phyloP scores from a whole-genome alignment of 2,329 filamentous ascomycete species.

The Dryadomyces quercus-mongolicae region DNA sequence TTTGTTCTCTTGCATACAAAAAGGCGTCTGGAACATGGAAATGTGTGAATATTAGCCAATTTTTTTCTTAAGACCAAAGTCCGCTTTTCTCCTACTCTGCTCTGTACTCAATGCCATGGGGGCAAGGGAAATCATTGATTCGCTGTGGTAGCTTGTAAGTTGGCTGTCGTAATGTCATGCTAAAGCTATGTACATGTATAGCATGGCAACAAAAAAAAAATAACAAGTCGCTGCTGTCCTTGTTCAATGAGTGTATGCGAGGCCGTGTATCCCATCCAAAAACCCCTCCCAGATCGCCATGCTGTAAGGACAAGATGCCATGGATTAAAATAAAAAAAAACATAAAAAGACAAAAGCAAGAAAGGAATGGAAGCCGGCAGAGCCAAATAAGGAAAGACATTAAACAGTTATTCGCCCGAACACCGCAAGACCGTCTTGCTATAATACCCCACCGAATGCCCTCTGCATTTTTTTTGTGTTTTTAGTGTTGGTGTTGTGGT shows the following conservation, averaged over 20 bases:
- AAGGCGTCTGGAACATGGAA: conserved; percentile 3
- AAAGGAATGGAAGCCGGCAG: background rate
- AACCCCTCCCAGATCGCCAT: background rate
- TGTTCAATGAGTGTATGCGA: conserved; percentile 1
- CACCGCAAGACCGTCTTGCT: background rate
- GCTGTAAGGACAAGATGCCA: background rate
- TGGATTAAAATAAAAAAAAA: background rate
- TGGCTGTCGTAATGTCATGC: background rate
- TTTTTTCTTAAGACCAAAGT: background rate
- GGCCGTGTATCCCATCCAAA: background rate
- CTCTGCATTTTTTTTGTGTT: background rate
- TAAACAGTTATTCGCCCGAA: background rate
- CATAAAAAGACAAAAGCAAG: no score
- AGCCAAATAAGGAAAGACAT: background rate
- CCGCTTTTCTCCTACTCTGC: conserved; percentile 1
- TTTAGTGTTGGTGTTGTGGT: background rate
- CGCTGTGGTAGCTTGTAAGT: background rate
- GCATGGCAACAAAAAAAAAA: background rate
- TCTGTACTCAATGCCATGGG: background rate
- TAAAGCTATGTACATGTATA: background rate
- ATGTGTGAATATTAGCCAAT: background rate
- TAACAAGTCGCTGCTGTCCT: background rate
- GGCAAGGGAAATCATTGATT: background rate
- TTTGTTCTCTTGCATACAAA: background rate
- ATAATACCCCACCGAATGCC: background rate